Evolutionary conservation across 495 filamentous ascomycete genomes (phyloP).

Genomic region (Cercophora newfieldiana): DNA sequence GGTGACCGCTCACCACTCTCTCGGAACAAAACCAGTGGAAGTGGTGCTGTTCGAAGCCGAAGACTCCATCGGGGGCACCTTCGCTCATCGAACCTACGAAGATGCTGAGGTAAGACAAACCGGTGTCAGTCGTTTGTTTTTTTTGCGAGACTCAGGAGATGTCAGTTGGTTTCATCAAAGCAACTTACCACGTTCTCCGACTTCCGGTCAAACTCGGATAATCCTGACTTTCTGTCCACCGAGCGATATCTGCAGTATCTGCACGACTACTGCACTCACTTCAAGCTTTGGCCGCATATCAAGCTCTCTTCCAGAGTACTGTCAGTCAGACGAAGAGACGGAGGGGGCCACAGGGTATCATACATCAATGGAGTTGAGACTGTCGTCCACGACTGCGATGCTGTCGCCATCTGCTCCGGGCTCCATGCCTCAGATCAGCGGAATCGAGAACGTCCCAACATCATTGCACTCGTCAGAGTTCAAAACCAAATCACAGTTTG

Average conservation of each 20-base stretch:
- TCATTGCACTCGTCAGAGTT: conserved; percentile 44
- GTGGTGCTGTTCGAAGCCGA: conserved; percentile 26
- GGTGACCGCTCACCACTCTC: conserved; percentile 32
- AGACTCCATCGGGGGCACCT: conserved; percentile 33
- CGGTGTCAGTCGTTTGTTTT: neutral
- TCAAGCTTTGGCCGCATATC: conserved; percentile 42
- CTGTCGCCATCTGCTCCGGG: conserved; percentile 46
- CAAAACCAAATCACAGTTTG: conserved; percentile 41
- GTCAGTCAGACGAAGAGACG: conserved; percentile 20
- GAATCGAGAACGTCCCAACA: conserved; percentile 38
- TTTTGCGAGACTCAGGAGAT: neutral
- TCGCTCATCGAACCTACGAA: conserved; percentile 37
- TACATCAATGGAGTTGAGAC: conserved; percentile 17
- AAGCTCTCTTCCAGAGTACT: conserved; percentile 31
- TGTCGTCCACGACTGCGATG: conserved; percentile 35
- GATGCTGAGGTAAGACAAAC: conserved; percentile 37
- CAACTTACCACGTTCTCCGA: conserved; percentile 46
- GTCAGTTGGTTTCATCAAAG: conserved; percentile 41
- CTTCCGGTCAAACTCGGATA: conserved; percentile 28
- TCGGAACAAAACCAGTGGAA: conserved; percentile 35
- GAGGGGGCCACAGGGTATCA: conserved; percentile 32
- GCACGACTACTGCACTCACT: conserved; percentile 40
- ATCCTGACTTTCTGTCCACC: conserved; percentile 37
- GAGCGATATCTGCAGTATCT: conserved; percentile 38
- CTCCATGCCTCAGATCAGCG: conserved; percentile 39